A percentile compares a stretch with the other conserved stretches of the same genome.
Conservation (phyloP, 169 alveolate genomes). For the Condylostoma magnum region DNA sequence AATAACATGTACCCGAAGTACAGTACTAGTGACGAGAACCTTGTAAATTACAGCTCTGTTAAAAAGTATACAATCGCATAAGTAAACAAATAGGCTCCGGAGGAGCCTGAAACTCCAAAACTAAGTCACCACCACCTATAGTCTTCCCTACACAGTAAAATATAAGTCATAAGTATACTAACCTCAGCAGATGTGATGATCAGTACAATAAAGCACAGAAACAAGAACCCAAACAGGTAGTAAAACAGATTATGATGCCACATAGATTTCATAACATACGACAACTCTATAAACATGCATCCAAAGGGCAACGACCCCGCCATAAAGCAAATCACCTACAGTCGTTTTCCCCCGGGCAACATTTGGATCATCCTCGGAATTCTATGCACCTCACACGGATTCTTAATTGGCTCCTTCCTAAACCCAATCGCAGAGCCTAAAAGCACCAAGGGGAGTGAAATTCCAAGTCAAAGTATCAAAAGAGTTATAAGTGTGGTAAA, state of each 20-base stretch:
- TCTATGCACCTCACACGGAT: constrained; percentile 84
- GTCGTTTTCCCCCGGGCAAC: constrained; percentile 76
- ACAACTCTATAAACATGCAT: constrained; percentile 50
- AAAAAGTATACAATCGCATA: constrained; percentile 65
- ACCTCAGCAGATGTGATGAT: constrained; percentile 64
- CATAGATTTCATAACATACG: constrained; percentile 54
- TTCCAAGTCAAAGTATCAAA: constrained; percentile 74
- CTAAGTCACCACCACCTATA: constrained; percentile 88
- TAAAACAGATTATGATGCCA: constrained; percentile 80
- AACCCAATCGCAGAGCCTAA: constrained; percentile 75
- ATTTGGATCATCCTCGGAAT: constrained; percentile 84
- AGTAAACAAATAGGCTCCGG: constrained; percentile 71
- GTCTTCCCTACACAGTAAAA: constrained; percentile 50
- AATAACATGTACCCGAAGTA: constrained; percentile 77
- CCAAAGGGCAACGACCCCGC: constrained; percentile 47
- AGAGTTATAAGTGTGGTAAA: constrained; percentile 60
- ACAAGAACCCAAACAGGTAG: constrained; percentile 72
- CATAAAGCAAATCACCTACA: constrained; percentile 26
- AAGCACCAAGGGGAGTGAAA: constrained; percentile 76
- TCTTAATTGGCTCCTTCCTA: constrained; percentile 56
- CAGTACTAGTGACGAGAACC: constrained; percentile 66
- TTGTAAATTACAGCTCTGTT: constrained; percentile 52
- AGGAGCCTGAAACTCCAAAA: constrained; percentile 65
- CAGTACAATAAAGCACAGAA: constrained; percentile 47
- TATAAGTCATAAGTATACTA: constrained; percentile 53